Base-by-base conservation (phyloP, 768 basidiomycete genomes). In the Lentinula aciculospora region DNA sequence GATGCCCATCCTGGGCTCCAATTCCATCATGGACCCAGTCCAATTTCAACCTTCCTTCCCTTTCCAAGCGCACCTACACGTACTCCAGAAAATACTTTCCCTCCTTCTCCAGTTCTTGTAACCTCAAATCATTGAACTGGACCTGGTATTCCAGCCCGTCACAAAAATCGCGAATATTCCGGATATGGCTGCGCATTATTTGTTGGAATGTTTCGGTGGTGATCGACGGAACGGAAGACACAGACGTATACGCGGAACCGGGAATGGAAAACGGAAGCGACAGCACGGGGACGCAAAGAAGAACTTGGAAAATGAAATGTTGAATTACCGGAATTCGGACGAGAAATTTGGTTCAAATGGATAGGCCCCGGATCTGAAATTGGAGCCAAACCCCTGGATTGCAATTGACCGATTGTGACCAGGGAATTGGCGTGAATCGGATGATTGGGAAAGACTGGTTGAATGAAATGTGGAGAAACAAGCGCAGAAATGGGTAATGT, bases 61-160 rank as follows among this genome's bases (percentile, higher is more conserved):
- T 71, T 60, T 67, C 64, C 47, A 79, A 61, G 63, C 76, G 78
- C 17, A 70, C 72, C 49, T 71, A 66, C 23, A 76, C 71, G 5
- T 78, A 64, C 46, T 61, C 64, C 12, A 78, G 62, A 59, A 79
- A 80, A 21, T 69, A 65, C 7, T 63, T 71, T 1, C 76, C 79
- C 53, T 76, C 74, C 12, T 65, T 63, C 60, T 79, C 78, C 9
- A 81, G 67, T 27, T 70, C 69, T 32, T 73, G 69, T 54, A 79
- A 61, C 19, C 72, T 71, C 53, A 66, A 65, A 63, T 80, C 78
- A 44, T 75, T 72, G 57, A 77, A 77, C 56, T 76, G 77, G 19
- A 79, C 63, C 57, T 80, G 75, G 44, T 74, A 79, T 60, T 80
- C 77, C 58, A 79, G 64, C 3, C 77, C 76, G 39, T 75, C 72